These are phyloP conservation scores for Backusella tarrabulga DNA, from an alignment of 192 early-diverging fungal species.

Conservation along the genomic window DNA sequence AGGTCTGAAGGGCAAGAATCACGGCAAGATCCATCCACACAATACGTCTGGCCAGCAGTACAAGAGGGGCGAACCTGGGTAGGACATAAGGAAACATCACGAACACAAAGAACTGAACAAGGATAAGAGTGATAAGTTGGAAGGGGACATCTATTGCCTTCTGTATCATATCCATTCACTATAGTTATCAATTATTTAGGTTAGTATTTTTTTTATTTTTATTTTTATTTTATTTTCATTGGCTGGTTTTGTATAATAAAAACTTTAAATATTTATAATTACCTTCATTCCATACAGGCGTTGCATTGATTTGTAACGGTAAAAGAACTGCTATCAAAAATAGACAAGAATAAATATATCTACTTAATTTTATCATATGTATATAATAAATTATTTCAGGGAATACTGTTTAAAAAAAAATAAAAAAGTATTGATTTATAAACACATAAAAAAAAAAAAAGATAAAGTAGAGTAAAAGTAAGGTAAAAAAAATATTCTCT, in stretches of 20 bases:
- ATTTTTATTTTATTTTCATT: not conserved
- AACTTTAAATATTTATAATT: not conserved
- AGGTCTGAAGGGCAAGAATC: conserved; percentile 33
- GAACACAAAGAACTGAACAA: conserved; percentile 55
- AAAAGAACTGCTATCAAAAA: not conserved
- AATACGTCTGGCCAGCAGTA: conserved; percentile 40
- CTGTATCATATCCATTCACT: conserved; percentile 49
- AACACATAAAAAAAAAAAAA: not conserved
- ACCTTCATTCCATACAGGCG: conserved; percentile 27
- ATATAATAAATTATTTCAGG: not conserved
- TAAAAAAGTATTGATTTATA: not conserved
- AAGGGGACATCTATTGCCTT: conserved; percentile 46
- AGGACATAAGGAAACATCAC: conserved; percentile 43
- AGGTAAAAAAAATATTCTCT: not conserved
- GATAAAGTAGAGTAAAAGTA: not conserved
- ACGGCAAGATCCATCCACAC: conserved; percentile 51
- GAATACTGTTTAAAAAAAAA: not conserved
- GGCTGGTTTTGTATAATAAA: not conserved
- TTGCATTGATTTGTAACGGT: conserved; percentile 7
- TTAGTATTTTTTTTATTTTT: not conserved
- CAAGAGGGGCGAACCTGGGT: conserved; percentile 31
- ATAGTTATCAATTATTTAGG: not conserved
- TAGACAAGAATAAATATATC: not conserved
- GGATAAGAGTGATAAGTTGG: conserved; percentile 37
- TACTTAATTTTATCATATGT: conserved; percentile 2